A percentile compares a stretch with the other conserved stretches of the same genome.
phyloP scores from a whole-genome alignment of 345 rosid genomes.

The Cardamine resedifolia region DNA sequence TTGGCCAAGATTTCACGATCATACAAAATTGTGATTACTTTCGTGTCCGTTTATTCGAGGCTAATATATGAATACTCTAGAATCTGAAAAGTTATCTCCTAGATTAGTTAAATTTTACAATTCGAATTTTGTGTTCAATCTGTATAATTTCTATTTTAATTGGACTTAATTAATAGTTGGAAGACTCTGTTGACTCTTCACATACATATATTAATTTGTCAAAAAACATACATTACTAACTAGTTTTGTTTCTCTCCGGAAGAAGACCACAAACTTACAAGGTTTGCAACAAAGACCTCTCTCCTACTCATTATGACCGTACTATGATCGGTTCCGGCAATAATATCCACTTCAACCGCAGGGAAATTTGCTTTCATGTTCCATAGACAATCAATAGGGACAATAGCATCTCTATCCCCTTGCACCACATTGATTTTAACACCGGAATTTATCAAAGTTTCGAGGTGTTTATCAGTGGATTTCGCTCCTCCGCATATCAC shows the following conservation, averaged over 20 bases:
- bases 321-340: conserved; percentile 48
- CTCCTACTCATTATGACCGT: conserved; percentile 57
- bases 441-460: conserved; percentile 35
- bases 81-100: background rate
- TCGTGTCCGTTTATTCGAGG: background rate
- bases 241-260: conserved; percentile 12
- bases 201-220: background rate
- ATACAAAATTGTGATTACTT: background rate
- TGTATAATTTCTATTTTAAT: no score
- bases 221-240: background rate
- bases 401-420: conserved; percentile 53
- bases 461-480: conserved; percentile 50
- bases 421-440: conserved; percentile 56
- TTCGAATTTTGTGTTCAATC: background rate
- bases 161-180: background rate
- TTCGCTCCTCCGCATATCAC: conserved; percentile 77
- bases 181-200: background rate
- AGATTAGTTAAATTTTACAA: background rate
- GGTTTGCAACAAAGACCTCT: conserved; percentile 43
- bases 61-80: no score
- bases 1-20: background rate
- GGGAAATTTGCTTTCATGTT: conserved; percentile 54
- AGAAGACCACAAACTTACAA: conserved; percentile 57
- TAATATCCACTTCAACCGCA: conserved; percentile 41
- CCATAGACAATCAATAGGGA: conserved; percentile 58